A percentile compares a stretch with the other conserved stretches of the same genome.
Conservation (phyloP, 73 alveolate genomes). For the Paramecium caudatum region DNA sequence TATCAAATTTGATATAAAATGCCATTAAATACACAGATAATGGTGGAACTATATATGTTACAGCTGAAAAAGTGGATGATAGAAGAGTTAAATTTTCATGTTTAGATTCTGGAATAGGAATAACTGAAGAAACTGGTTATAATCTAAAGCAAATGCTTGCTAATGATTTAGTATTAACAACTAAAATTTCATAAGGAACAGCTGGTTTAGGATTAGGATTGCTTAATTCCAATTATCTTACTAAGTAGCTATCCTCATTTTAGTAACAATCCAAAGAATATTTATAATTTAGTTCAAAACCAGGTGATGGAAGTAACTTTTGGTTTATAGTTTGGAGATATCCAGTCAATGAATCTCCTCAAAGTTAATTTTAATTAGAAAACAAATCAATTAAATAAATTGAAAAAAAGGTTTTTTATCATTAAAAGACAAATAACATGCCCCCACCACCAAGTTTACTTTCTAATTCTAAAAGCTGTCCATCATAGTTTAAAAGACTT, state of each 20-base stretch:
- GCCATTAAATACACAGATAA: slow-evolving; percentile 4
- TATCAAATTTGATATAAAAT: not conserved
- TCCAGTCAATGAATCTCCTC: not conserved
- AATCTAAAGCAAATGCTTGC: slow-evolving; percentile 17
- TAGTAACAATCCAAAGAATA: not conserved
- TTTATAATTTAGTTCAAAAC: not conserved
- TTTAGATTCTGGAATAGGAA: slow-evolving; percentile 29
- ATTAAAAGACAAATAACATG: not conserved
- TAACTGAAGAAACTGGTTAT: not conserved
- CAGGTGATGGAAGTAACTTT: slow-evolving; percentile 24
- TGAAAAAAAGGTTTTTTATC: slow-evolving; percentile 9
- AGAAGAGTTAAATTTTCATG: slow-evolving; percentile 19
- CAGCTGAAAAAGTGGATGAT: slow-evolving; percentile 8
- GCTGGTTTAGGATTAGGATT: slow-evolving; percentile 48
- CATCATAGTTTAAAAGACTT: not conserved
- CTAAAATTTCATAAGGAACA: slow-evolving; percentile 36
- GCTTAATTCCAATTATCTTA: not conserved
- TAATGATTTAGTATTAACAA: slow-evolving; percentile 6
- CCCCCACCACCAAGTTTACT: slow-evolving; percentile 19
- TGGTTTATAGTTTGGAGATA: slow-evolving; percentile 25
- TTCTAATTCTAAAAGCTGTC: slow-evolving; percentile 23
- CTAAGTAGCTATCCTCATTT: not conserved
- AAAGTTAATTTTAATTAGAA: not conserved
- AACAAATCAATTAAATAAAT: not conserved
- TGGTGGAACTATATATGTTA: slow-evolving; percentile 7